phyloP scores from a whole-genome alignment of 768 basidiomycete genomes.

The Tylopilus sp. region DNA sequence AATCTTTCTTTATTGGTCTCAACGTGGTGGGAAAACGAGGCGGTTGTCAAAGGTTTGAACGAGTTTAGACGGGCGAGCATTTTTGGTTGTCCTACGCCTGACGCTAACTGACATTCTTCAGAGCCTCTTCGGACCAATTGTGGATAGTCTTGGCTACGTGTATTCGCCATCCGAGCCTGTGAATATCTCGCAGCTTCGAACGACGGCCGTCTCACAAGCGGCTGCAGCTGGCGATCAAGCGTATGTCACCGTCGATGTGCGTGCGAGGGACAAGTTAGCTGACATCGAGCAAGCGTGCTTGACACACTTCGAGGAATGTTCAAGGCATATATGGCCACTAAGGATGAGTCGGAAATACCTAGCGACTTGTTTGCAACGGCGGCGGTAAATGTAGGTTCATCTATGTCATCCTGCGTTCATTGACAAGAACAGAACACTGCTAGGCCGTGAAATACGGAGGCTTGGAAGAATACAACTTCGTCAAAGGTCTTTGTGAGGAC shows the following conservation, averaged over 20 bases:
- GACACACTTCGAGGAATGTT: constrained; percentile 72
- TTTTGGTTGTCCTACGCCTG: background rate
- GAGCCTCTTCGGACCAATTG: constrained; percentile 71
- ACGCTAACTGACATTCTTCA: constrained; percentile 22
- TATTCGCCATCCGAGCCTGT: constrained; percentile 61
- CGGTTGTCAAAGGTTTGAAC: constrained; percentile 50
- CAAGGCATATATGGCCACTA: constrained; percentile 60
- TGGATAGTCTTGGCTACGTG: constrained; percentile 76
- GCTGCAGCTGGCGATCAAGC: constrained; percentile 42
- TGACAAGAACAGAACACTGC: constrained; percentile 3
- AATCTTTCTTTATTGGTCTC: constrained; percentile 52
- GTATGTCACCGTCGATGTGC: constrained; percentile 22
- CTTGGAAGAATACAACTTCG: constrained; percentile 66
- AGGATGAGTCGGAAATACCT: constrained; percentile 76
- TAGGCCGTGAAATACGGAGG: constrained; percentile 78
- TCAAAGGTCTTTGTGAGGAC: constrained; percentile 64
- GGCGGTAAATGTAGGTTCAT: constrained; percentile 46
- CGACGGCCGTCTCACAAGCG: constrained; percentile 62
- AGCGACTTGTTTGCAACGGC: constrained; percentile 67
- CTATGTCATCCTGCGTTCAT: background rate
- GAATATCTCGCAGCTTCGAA: constrained; percentile 70
- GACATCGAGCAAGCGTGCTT: constrained; percentile 52
- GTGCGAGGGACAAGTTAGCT: background rate
- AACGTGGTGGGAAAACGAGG: constrained; percentile 82
- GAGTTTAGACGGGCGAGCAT: constrained; percentile 54